Base-by-base conservation (phyloP, 805 yeast genomes). In the Schwanniomyces vanrijiae region DNA sequence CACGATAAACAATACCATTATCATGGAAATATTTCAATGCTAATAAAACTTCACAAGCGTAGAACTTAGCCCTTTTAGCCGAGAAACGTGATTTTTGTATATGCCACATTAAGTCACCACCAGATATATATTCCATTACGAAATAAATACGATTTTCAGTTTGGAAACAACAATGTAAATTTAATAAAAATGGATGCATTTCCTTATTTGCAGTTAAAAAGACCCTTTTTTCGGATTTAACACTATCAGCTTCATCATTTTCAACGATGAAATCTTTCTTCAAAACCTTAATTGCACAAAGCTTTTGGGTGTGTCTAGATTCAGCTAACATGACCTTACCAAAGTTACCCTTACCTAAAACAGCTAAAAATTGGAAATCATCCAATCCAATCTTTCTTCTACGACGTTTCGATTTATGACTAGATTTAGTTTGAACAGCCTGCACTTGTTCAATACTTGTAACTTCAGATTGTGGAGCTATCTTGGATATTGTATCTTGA, bases 61-160 rank as follows among this genome's bases (percentile, higher is more conserved):
- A 94, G 63, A 91, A 94, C 68, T 94, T 95, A 8, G 99, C 99
- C 56, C 97, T 80, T 55, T 87, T 82, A 14, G 91, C 86, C 1
- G 96, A 84, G 61, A 94, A 87, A 59, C 92, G 80, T 49, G 88
- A 87, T 60, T 90, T 89, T 68, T 94, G 99, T 59, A 94, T 95
- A 65, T 94, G 99, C 96, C 97, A 91, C 99, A 94, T 94, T 61
- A 94, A 78, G 71, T 94, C 99, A 66, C 99, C 99, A 49, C 99
- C 99, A 18, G 95, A 84, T 43, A 94, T 86, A 62, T 90, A 94
- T 66, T 94, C 98, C 99, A 94, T 94, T 13, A 96, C 99, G 71
- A 94, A 94, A 66, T 94, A 94, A 37, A 94, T 88, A 62, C 99
- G 82, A 63, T 95, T 94, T 56, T 94, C 99, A 0, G 99, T 94